A percentile compares a stretch with the other conserved stretches of the same genome.
Evolutionary conservation across 2,329 filamentous ascomycete species (phyloP).

Genomic region (Phaeosphaeriaceae sp.): DNA sequence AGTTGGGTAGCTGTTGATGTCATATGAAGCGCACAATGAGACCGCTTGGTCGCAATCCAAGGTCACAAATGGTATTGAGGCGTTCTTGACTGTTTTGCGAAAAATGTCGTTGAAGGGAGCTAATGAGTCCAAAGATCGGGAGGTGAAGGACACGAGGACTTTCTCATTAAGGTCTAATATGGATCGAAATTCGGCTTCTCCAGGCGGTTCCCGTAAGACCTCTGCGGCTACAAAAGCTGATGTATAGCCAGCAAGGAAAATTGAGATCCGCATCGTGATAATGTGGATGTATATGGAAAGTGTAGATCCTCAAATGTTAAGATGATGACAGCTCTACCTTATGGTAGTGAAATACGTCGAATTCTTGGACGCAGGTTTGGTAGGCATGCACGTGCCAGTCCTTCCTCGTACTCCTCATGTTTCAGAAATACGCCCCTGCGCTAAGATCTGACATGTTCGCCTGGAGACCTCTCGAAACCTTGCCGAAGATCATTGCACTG

Average conservation of each 20-base stretch:
- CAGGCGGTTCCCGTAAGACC: conserved; percentile 9
- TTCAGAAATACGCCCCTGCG: conserved; percentile 15
- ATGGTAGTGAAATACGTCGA: background rate
- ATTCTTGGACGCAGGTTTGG: background rate
- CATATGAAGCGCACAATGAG: conserved; percentile 24
- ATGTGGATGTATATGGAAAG: background rate
- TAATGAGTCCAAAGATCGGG: conserved; percentile 10
- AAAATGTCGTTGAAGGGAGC: conserved; percentile 19
- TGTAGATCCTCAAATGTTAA: background rate
- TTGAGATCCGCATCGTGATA: conserved; percentile 8
- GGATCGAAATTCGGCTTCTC: conserved; percentile 11
- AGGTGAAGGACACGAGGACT: conserved; percentile 26
- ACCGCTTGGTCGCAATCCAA: conserved; percentile 27
- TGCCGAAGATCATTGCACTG: background rate
- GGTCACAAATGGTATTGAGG: conserved; percentile 15
- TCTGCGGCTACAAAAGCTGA: background rate
- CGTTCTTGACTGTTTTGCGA: conserved; percentile 3
- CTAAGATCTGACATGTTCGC: conserved; percentile 11
- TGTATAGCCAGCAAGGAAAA: background rate
- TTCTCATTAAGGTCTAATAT: conserved; percentile 9
- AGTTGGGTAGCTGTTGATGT: conserved; percentile 31
- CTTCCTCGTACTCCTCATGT: conserved; percentile 17
- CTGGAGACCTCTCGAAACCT: conserved; percentile 5
- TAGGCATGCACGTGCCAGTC: conserved; percentile 15
- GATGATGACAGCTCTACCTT: background rate